A percentile compares a stretch with the other conserved stretches of the same genome.
These are phyloP conservation scores for Chloroidium sp. DNA, from an alignment of 163 green algal species.

Conservation along the genomic window DNA sequence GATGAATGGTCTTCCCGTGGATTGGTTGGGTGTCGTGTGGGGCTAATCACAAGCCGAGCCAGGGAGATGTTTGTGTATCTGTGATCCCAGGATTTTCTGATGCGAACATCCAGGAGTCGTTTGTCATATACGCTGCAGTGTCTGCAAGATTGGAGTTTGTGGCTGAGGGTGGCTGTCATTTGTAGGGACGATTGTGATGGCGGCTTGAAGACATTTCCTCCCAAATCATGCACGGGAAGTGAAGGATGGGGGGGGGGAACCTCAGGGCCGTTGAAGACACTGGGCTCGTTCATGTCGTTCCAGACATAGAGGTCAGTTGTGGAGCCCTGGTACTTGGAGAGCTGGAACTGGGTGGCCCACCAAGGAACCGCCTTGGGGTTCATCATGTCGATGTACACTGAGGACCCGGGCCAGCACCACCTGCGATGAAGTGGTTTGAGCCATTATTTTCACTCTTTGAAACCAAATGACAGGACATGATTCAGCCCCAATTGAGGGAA, in stretches of 20 bases:
- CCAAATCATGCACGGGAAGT: no score
- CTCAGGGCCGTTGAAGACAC: constrained; percentile 98
- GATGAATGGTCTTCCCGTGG: no score
- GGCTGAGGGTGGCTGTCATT: background rate
- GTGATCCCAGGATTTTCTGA: no score
- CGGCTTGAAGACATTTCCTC: background rate
- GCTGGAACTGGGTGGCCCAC: constrained; percentile 84
- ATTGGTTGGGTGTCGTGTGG: no score
- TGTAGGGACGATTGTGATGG: background rate
- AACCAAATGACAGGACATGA: no score
- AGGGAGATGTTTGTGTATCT: no score
- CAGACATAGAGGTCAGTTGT: constrained; percentile 93
- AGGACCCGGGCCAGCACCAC: constrained; percentile 89
- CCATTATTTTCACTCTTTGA: no score
- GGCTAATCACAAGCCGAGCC: no score
- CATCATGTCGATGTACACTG: constrained; percentile 88
- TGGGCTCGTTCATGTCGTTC: constrained; percentile 99
- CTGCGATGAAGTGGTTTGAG: constrained; percentile 7
- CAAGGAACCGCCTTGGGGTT: constrained; percentile 72
- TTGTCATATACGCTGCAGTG: no score
- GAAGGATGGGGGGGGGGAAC: constrained; percentile 17
- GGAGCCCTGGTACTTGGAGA: constrained; percentile 74
- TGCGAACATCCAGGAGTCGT: no score
- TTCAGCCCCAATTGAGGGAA: no score
- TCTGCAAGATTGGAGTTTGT: no score